Evolutionary conservation across 352 stramenopile genomes (phyloP).

Genomic region (Albugo candida): DNA sequence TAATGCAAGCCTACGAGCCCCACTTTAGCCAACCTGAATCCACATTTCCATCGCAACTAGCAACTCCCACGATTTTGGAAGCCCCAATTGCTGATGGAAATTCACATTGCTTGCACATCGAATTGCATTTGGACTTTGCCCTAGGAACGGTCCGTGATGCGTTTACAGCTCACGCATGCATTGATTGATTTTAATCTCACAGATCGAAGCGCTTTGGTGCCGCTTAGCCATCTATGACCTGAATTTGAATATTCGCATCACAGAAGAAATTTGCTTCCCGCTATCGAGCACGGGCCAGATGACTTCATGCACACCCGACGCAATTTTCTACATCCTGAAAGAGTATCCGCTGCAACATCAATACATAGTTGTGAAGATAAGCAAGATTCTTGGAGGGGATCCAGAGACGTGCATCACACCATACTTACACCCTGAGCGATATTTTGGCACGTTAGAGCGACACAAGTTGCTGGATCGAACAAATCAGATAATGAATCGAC

Average conservation of each 20-base stretch:
- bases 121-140: conserved; percentile 19
- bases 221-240: conserved; percentile 44
- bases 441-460: conserved; percentile 18
- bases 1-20: conserved; percentile 50
- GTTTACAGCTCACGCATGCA: not conserved
- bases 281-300: conserved; percentile 10
- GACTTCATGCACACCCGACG: conserved; percentile 6
- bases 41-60: conserved; percentile 28
- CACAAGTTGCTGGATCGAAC: conserved; percentile 35
- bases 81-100: conserved; percentile 27
- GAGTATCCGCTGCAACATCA: conserved; percentile 26
- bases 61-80: conserved; percentile 18
- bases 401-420: conserved; percentile 7
- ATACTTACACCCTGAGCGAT: conserved; percentile 45
- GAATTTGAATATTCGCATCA: conserved; percentile 22
- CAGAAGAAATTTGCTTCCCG: conserved; percentile 44
- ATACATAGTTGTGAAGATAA: conserved; percentile 43
- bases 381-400: conserved; percentile 28
- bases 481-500: conserved; percentile 17
- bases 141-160: conserved; percentile 23
- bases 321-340: conserved; percentile 34
- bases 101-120: conserved; percentile 23
- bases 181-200: not conserved
- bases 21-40: conserved; percentile 16
- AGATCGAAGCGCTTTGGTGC: conserved; percentile 46